Percentiles rank a stretch among this genome's conserved stretches.
phyloP scores from a whole-genome alignment of 1,139 yeast species.

The Geotrichum carabidarum region DNA sequence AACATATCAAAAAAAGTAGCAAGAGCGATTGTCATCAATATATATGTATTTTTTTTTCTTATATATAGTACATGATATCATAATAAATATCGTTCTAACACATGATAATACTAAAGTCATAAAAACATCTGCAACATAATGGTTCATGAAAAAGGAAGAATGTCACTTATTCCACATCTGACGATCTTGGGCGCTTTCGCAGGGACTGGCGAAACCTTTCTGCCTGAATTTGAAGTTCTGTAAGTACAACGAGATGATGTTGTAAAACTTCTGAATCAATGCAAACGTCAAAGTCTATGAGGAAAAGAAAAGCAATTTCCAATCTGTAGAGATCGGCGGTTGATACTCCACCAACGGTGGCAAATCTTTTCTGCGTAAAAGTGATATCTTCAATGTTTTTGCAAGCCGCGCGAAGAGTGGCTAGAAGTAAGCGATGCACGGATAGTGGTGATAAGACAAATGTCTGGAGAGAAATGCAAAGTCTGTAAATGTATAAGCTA shows the following conservation, averaged over 20 bases:
- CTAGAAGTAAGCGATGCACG: conserved; percentile 47
- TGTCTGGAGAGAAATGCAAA: conserved; percentile 30
- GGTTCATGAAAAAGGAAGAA: neutral
- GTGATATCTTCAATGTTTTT: conserved; percentile 50
- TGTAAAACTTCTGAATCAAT: conserved; percentile 24
- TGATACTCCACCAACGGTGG: conserved; percentile 51
- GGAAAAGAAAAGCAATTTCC: conserved; percentile 46
- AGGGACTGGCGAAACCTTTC: conserved; percentile 1
- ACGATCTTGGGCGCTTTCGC: conserved; percentile 5
- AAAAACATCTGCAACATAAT: neutral
- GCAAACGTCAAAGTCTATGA: conserved; percentile 38
- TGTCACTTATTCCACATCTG: neutral
- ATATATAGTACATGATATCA: neutral
- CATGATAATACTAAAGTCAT: neutral
- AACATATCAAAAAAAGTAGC: no score
- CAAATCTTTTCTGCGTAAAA: conserved; percentile 48
- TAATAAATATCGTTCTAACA: neutral
- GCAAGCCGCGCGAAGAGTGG: conserved; percentile 48
- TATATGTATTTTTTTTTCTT: neutral
- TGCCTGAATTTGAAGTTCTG: conserved; percentile 6
- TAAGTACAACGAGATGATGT: conserved; percentile 5
- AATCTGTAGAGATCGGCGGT: conserved; percentile 43
- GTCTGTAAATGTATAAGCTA: conserved; percentile 37
- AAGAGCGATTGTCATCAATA: no score
- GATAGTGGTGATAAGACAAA: conserved; percentile 37